Percentiles rank a stretch among this genome's conserved stretches.
Conservation (phyloP, 441 rosid species). For the Adansonia gregorii region DNA sequence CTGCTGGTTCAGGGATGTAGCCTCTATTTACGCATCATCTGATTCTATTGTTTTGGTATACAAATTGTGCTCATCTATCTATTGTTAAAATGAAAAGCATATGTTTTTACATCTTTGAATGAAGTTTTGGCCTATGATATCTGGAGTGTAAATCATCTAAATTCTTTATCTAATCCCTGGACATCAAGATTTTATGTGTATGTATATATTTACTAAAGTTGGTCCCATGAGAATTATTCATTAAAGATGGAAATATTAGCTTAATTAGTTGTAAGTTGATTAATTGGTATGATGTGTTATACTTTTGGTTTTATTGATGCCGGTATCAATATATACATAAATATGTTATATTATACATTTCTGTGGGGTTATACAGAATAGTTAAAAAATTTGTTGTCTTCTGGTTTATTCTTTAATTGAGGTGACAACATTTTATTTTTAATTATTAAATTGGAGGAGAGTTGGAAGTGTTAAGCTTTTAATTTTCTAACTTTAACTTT, state of each 20-base stretch:
- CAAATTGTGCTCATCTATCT: conserved; percentile 8
- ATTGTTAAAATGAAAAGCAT: conserved; percentile 8
- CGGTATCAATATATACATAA: not conserved
- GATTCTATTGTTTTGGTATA: not conserved
- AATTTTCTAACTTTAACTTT: not conserved
- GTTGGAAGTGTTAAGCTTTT: not conserved
- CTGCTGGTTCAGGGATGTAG: not conserved
- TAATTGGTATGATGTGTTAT: not conserved
- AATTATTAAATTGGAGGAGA: not conserved
- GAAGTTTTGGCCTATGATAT: conserved; percentile 13
- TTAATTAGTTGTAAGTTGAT: not conserved
- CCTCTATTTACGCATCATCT: not conserved
- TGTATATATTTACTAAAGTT: not conserved
- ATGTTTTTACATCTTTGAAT: conserved; percentile 6
- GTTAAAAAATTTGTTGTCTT: not conserved
- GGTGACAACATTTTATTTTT: not conserved
- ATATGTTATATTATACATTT: not conserved
- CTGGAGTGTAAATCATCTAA: conserved; percentile 2
- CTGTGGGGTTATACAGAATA: not conserved
- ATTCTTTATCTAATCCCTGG: not conserved
- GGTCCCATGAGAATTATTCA: conserved; percentile 3
- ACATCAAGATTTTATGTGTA: not conserved
- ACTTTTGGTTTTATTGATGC: conserved; percentile 18
- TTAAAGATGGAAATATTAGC: conserved; percentile 11
- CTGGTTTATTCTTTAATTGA: conserved; percentile 8